Evolutionary conservation across 352 stramenopile species (phyloP).

Genomic region (Phytophthora quininea): DNA sequence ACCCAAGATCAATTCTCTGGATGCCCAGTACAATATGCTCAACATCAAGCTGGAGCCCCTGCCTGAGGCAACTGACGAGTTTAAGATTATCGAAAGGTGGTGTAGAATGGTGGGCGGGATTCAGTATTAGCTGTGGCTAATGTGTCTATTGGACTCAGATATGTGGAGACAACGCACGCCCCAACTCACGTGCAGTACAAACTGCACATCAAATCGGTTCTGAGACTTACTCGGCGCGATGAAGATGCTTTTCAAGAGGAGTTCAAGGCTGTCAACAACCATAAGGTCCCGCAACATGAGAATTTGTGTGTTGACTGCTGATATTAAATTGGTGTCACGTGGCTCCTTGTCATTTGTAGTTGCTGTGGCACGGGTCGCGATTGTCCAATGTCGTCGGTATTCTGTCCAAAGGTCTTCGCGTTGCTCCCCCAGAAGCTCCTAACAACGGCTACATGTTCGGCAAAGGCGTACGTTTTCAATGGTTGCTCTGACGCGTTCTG

Average conservation of each 20-base stretch:
- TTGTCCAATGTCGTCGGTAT: conserved; percentile 85
- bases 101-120: conserved; percentile 2
- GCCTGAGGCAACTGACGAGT: conserved; percentile 42
- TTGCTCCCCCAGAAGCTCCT: conserved; percentile 81
- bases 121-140: conserved; percentile 2
- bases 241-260: conserved; percentile 51
- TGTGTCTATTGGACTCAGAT: conserved; percentile 25
- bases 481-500: too few relatives aligned
- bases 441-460: conserved; percentile 86
- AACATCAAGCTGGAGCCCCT: conserved; percentile 60
- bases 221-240: conserved; percentile 51
- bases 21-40: conserved; percentile 68
- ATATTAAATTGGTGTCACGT: too few relatives aligned
- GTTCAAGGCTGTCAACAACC: conserved; percentile 63
- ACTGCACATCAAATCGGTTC: conserved; percentile 55
- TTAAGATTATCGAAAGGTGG: conserved; percentile 52
- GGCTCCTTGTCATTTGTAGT: conserved; percentile 37
- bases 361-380: conserved; percentile 87
- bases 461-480: conserved; percentile 67
- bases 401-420: conserved; percentile 74
- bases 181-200: conserved; percentile 72
- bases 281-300: conserved; percentile 37
- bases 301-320: too few relatives aligned
- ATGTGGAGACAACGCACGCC: conserved; percentile 69
- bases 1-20: conserved; percentile 50